phyloP scores from a whole-genome alignment of 2,329 filamentous ascomycete genomes.

The Fusarium citri region DNA sequence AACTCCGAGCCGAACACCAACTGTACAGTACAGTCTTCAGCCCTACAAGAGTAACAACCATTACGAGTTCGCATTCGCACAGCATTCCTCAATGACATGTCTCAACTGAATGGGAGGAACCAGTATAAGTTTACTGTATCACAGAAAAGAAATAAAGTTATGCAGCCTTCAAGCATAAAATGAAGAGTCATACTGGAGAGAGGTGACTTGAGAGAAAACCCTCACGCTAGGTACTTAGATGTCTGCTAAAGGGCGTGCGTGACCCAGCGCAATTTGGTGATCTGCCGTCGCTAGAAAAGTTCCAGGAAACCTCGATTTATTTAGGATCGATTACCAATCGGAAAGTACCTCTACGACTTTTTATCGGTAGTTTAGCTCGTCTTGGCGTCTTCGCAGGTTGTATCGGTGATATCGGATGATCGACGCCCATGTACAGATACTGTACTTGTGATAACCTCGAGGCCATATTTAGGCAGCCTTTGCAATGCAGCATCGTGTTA shows the following conservation, averaged over 20 bases:
- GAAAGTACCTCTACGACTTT: neutral
- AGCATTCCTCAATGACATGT: neutral
- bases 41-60: conserved; percentile 12
- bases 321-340: conserved; percentile 22
- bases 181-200: neutral
- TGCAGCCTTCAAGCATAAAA: neutral
- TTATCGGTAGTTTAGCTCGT: conserved; percentile 3
- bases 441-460: conserved; percentile 23
- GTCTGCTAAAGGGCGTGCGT: conserved; percentile 37
- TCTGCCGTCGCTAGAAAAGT: conserved; percentile 18
- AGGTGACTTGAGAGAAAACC: conserved; percentile 13
- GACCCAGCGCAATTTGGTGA: conserved; percentile 4
- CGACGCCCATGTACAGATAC: conserved; percentile 16
- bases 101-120: conserved; percentile 2
- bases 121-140: neutral
- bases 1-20: conserved; percentile 1
- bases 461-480: conserved; percentile 36
- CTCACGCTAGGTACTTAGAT: conserved; percentile 28
- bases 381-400: conserved; percentile 5
- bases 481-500: conserved; percentile 16
- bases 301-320: conserved; percentile 26
- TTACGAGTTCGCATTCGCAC: neutral
- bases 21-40: conserved; percentile 8
- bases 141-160: conserved; percentile 2
- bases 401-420: conserved; percentile 23